A percentile compares a stretch with the other conserved stretches of the same genome.
These are phyloP conservation scores for Capsella bursapastoris DNA, from an alignment of 345 rosid species.

Conservation along the genomic window DNA sequence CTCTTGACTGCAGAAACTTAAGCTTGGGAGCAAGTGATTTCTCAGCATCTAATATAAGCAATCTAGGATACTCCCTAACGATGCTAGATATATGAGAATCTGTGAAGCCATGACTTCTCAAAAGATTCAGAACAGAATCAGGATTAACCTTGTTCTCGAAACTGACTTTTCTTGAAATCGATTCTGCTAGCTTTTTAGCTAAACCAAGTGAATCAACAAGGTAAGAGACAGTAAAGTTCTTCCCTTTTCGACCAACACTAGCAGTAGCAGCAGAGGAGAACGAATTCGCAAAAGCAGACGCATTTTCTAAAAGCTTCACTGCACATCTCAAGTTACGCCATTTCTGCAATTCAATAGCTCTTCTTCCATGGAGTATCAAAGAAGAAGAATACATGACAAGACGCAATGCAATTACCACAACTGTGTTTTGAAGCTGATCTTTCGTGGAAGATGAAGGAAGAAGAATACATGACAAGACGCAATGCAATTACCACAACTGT, in stretches of 20 bases:
- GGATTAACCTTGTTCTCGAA: neutral
- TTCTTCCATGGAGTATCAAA: slow-evolving; percentile 9
- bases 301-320: neutral
- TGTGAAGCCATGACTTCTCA: slow-evolving; percentile 37
- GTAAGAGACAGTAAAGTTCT: slow-evolving; percentile 19
- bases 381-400: neutral
- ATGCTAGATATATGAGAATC: slow-evolving; percentile 28
- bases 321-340: neutral
- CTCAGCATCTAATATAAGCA: slow-evolving; percentile 31
- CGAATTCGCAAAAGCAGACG: too few relatives aligned
- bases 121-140: slow-evolving; percentile 19
- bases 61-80: slow-evolving; percentile 8
- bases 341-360: neutral
- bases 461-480: neutral
- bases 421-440: too few relatives aligned
- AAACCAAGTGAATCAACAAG: slow-evolving; percentile 37
- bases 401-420: too few relatives aligned
- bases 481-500: too few relatives aligned
- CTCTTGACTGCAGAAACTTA: slow-evolving; percentile 6
- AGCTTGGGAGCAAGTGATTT: slow-evolving; percentile 43
- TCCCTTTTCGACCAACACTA: neutral
- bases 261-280: slow-evolving; percentile 6
- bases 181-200: slow-evolving; percentile 14
- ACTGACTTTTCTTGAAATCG: slow-evolving; percentile 19
- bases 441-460: too few relatives aligned